Percentiles rank a stretch among this genome's conserved stretches.
Conservation (phyloP, 2,329 filamentous ascomycete genomes). For the Fusarium annulatum region DNA sequence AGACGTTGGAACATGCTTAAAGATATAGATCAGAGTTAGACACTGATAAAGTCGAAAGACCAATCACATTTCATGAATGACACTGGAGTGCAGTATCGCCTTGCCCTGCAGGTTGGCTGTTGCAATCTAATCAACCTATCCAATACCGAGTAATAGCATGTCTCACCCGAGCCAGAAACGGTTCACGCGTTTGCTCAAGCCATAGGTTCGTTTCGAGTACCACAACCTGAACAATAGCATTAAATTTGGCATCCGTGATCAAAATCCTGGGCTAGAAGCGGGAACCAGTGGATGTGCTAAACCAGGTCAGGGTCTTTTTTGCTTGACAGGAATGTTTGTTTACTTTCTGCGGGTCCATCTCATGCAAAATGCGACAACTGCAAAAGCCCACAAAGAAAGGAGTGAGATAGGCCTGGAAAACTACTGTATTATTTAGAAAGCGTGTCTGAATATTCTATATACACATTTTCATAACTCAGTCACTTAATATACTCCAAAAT, state of each 20-base stretch:
- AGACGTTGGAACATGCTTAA: neutral
- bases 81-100: neutral
- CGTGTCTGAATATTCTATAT: fast-evolving
- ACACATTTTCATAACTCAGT: fast-evolving
- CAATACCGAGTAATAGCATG: neutral
- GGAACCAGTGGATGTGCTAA: conserved; percentile 16
- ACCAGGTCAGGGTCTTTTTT: conserved; percentile 13
- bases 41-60: neutral
- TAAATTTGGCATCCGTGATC: neutral
- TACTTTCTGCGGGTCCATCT: neutral
- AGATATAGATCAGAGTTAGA: neutral
- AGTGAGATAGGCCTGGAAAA: fast-evolving
- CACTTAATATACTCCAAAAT: fast-evolving
- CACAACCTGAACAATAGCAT: neutral
- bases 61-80: conserved; percentile 24
- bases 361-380: neutral
- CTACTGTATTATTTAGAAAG: fast-evolving
- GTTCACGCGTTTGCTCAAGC: neutral
- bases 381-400: fast-evolving
- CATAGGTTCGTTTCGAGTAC: neutral
- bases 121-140: too few species aligned
- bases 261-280: neutral
- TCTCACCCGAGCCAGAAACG: neutral
- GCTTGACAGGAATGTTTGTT: neutral
- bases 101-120: neutral